Evolutionary conservation across 1,139 yeast genomes (phyloP), one percentile per base, ranked within the genome.

Genomic region (Suzukiozyma palmioleophila): DNA sequence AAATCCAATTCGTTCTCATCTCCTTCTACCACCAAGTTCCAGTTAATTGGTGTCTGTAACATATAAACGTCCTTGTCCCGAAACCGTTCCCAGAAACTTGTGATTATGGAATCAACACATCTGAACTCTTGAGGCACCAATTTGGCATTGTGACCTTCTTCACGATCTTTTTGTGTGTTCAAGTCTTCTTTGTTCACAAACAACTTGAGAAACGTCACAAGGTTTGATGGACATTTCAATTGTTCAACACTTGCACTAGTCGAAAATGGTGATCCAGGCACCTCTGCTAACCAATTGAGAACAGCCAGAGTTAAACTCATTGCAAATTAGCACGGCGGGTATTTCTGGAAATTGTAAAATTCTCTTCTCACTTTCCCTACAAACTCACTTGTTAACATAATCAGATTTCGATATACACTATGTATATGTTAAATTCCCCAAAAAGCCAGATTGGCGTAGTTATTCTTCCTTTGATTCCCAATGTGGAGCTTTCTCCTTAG

Each of bases 271-370:
- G 36, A 33, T 11, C 36, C 36, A 2, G 36, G 36, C 3, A 33
- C 26, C 3, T 33, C 29, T 15, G 11, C n/a, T 15, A 33, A 10
- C 36, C 36, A 33, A 21, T 33, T 25, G n/a, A 33, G 9, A 8
- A 33, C 36, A 9, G 36, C 36, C 12, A 8, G 13, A 9, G 26
- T 25, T 18, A 33, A 33, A 14, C 36, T 26, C 36, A 33, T 33
- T 3, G 16, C 3, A 18, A 18, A 18, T 4, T 7, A 7, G 22
- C 7, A 18, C 7, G 22, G 22, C 7, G 22, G 22, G 7, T 5
- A 18, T 18, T 7, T 18, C 7, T 18, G 4, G 22, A 7, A 18
- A n/a, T n/a, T n/a, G n/a, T n/a, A n/a, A n/a, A n/a, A n/a, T n/a
- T n/a, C n/a, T n/a, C n/a, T n/a, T n/a, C n/a, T n/a, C n/a, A n/a